Evolutionary conservation across 225 moss, liverwort and hornwort species (phyloP), one percentile per base, ranked within the genome.

Genomic region (Antitrichia curtipendula): DNA sequence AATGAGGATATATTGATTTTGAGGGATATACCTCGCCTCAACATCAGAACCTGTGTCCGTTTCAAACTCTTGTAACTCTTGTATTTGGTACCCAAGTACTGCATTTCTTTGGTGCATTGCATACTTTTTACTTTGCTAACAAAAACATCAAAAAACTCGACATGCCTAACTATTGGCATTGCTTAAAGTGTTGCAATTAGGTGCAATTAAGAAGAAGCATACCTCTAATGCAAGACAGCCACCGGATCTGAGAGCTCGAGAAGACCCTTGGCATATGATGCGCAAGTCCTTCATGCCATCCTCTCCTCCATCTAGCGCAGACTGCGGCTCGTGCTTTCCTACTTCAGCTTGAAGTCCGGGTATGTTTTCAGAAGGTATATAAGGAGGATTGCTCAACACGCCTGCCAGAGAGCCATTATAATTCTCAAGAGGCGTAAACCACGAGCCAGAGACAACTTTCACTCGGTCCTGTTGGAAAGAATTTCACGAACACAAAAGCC

Each of bases 221-320:
- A 97, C 98, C 97, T 99, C 99, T 80, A 99, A 92, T 25, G 96
- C 99, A 84, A 99, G 96, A 88, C 93, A 99, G 59, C 99, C 99
- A 53, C 96, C 96, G 66, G 95, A 91, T 90, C 94, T 90, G 85
- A 99, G 94, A 66, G 96, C 96, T 65, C 87, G 91, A 80, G 93
- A 94, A 75, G 99, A 94, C 63, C 96, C 97, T 61, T 86, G 91
- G 88, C 96, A 97, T 63, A 99, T 99, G 86, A 88, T 87, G 28
- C 94, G 92, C 87, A 99, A 93, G 89, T 97, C 94, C 80, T 87
- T 89, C 94, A 96, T 94, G 73, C 99, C 99, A 90, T 95, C 99
- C 78, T 95, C 91, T 83, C 99, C 99, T 80, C 99, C 99, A 88
- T 99, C 99, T 10, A 97, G 89, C 63, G 99, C 95, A 82, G 94